These are phyloP conservation scores for Microbotryum silenes-acaulis DNA, from an alignment of 1,284 basidiomycete species.

Conservation along the genomic window DNA sequence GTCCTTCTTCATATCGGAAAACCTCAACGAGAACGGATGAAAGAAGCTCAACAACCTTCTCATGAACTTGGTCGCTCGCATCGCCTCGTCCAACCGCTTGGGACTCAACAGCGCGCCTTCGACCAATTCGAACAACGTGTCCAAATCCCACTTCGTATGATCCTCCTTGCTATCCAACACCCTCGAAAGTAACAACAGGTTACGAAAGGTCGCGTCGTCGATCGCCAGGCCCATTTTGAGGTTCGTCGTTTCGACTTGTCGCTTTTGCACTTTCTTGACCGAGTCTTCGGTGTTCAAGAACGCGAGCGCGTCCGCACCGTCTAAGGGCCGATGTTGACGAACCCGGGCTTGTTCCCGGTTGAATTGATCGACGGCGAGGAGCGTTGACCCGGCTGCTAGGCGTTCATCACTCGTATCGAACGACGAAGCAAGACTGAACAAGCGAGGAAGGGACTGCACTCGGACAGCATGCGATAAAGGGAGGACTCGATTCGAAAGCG, in stretches of 20 bases:
- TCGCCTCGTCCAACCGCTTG: conserved; percentile 90
- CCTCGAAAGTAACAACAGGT: conserved; percentile 71
- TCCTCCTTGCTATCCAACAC: conserved; percentile 76
- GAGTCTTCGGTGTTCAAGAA: conserved; percentile 49
- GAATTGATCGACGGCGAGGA: conserved; percentile 83
- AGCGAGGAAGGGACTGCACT: conserved; percentile 76
- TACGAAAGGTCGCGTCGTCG: conserved; percentile 69
- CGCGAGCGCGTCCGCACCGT: conserved; percentile 54
- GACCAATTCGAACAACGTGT: conserved; percentile 76
- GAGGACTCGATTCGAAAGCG: conserved; percentile 79
- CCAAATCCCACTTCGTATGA: conserved; percentile 85
- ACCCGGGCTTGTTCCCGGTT: conserved; percentile 60
- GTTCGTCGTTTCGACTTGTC: conserved; percentile 82
- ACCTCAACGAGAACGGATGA: conserved; percentile 78
- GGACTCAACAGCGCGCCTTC: conserved; percentile 88
- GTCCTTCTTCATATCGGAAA: conserved; percentile 68
- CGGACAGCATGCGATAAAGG: conserved; percentile 72
- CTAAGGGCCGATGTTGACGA: not conserved
- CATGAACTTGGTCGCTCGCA: conserved; percentile 81
- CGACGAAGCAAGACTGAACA: conserved; percentile 73
- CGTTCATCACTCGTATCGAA: conserved; percentile 64
- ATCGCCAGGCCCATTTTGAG: conserved; percentile 83
- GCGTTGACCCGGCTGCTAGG: conserved; percentile 72
- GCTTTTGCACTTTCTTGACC: conserved; percentile 32
- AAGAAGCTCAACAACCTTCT: conserved; percentile 83